Percentiles rank a stretch among this genome's conserved stretches.
phyloP scores from a whole-genome alignment of 1,284 basidiomycete genomes.

The Hypsizygus ulmarius region DNA sequence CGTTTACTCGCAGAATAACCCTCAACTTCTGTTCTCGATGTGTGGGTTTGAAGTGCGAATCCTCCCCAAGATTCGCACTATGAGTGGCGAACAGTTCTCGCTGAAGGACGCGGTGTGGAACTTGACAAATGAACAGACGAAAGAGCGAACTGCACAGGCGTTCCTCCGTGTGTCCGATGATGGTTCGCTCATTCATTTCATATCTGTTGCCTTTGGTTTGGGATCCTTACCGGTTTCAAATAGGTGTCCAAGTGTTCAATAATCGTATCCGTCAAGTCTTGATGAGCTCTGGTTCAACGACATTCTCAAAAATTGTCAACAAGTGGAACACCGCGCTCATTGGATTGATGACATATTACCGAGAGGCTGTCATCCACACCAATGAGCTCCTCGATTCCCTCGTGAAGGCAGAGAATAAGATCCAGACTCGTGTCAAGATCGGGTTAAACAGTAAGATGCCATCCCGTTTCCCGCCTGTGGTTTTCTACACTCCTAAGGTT shows the following conservation, averaged over 20 bases:
- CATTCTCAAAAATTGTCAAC: conserved; percentile 99
- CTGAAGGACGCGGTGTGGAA: conserved; percentile 98
- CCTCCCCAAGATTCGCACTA: conserved; percentile 91
- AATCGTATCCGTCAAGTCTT: conserved; percentile 95
- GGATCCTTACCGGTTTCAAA: conserved; percentile 21
- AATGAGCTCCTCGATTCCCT: conserved; percentile 92
- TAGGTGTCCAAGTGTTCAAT: conserved; percentile 92
- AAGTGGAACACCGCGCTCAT: conserved; percentile 98
- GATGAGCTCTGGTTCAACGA: conserved; percentile 98
- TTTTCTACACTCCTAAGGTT: conserved; percentile 93
- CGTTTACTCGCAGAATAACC: conserved; percentile 97
- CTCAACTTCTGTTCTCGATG: conserved; percentile 98
- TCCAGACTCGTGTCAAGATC: conserved; percentile 99
- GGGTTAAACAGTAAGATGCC: conserved; percentile 99
- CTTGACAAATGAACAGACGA: conserved; percentile 91
- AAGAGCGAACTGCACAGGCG: conserved; percentile 96
- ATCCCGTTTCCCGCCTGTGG: conserved; percentile 94
- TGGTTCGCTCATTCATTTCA: conserved; percentile 38
- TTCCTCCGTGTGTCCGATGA: conserved; percentile 98
- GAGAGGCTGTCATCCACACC: conserved; percentile 98
- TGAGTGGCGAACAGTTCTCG: conserved; percentile 95
- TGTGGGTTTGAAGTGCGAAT: conserved; percentile 97
- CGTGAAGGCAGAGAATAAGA: conserved; percentile 98
- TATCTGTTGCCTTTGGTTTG: conserved; percentile 8
- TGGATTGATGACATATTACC: conserved; percentile 97